phyloP scores from a whole-genome alignment of 495 filamentous ascomycete genomes.

The Parachaetomium inaequale region DNA sequence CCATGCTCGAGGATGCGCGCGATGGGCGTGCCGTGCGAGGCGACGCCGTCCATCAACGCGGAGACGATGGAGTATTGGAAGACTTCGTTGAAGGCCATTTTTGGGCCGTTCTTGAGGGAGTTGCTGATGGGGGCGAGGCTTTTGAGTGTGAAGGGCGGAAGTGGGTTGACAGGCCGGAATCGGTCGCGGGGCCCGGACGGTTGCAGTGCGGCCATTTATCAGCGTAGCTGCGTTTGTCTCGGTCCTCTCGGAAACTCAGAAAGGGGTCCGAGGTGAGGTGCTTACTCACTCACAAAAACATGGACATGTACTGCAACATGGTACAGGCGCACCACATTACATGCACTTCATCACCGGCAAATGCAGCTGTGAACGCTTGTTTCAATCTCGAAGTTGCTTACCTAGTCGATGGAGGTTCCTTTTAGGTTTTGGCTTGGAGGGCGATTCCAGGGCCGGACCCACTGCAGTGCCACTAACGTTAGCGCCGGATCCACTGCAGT shows the following conservation, averaged over 20 bases:
- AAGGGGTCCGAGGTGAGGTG: not conserved
- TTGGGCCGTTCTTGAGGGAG: not conserved
- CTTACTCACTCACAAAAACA: slow-evolving; percentile 1
- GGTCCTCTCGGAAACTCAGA: not conserved
- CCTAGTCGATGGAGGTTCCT: no score
- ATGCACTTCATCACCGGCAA: no score
- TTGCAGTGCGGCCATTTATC: no score
- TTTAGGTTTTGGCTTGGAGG: no score
- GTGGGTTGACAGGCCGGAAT: not conserved
- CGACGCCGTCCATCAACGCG: slow-evolving; percentile 52
- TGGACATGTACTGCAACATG: no score
- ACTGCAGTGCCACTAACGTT: no score
- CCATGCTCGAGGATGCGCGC: slow-evolving; percentile 41
- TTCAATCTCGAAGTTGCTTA: no score
- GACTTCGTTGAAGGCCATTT: slow-evolving; percentile 42
- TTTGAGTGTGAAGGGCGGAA: not conserved
- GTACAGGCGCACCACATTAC: no score
- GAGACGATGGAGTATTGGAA: slow-evolving; percentile 51
- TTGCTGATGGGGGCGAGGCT: not conserved
- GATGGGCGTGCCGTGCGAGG: slow-evolving; percentile 38
- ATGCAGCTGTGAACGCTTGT: no score
- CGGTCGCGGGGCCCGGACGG: not conserved
- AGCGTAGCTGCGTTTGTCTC: no score
- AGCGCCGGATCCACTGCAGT: no score
- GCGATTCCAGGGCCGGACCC: no score